These are phyloP conservation scores for Aspergillus pseudonomiae DNA, from an alignment of 2,329 filamentous ascomycete genomes.

Conservation along the genomic window DNA sequence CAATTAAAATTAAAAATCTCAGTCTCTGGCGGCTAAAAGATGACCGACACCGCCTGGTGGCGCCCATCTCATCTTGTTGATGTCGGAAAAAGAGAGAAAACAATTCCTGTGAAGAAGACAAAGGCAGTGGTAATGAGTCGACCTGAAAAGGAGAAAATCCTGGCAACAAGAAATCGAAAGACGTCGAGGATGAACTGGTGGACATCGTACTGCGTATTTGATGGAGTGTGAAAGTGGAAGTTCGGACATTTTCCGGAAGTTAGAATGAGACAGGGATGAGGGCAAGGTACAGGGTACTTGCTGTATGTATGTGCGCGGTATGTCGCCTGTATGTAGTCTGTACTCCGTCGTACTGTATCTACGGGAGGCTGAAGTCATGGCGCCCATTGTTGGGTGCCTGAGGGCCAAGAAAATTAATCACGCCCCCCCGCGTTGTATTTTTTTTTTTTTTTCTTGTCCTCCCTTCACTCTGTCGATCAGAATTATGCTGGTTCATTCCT, in stretches of 20 bases:
- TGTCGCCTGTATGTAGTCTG: background rate
- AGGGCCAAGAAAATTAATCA: background rate
- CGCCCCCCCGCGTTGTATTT: background rate
- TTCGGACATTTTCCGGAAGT: constrained; percentile 12
- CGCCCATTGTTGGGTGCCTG: background rate
- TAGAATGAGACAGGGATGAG: background rate
- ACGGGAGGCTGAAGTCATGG: background rate
- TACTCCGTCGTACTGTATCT: background rate
- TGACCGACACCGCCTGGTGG: background rate
- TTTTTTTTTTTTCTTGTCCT: background rate
- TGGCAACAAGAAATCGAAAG: background rate
- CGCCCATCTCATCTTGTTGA: background rate
- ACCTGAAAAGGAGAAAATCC: background rate
- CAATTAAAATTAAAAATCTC: constrained; percentile 3
- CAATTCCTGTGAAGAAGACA: background rate
- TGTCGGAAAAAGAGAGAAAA: background rate
- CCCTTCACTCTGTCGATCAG: background rate
- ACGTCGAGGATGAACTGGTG: background rate
- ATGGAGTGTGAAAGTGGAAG: background rate
- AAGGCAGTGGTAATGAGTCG: background rate
- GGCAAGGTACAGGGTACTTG: background rate
- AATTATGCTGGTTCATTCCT: background rate
- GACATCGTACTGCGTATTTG: background rate
- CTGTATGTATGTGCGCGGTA: background rate
- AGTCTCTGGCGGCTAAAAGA: background rate